Conservation (phyloP, 768 basidiomycete genomes). For the Macrolepiota fuliginosa region DNA sequence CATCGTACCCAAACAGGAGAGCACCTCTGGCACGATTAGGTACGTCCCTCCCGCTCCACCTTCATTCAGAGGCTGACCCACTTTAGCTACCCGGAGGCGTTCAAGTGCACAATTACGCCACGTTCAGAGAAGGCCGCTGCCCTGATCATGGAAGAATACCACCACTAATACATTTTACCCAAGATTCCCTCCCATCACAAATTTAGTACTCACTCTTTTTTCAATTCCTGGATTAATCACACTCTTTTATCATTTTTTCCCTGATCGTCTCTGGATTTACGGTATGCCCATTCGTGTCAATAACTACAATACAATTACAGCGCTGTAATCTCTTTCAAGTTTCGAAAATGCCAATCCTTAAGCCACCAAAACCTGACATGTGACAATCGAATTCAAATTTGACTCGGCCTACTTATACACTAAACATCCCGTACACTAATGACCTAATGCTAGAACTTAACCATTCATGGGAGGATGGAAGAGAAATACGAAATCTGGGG, state of each 20-base stretch:
- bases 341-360: too few species aligned
- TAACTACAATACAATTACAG: too few species aligned
- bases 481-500: too few species aligned
- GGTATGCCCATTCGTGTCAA: too few species aligned
- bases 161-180: neutral
- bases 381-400: too few species aligned
- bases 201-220: neutral
- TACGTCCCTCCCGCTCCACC: constrained; percentile 19
- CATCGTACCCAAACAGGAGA: constrained; percentile 42
- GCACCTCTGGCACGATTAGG: constrained; percentile 45
- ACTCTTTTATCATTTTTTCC: neutral
- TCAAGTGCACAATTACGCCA: constrained; percentile 26
- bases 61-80: neutral
- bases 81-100: constrained; percentile 27
- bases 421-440: neutral
- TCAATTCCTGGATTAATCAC: neutral
- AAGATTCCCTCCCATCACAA: neutral
- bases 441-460: too few species aligned
- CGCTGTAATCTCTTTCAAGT: too few species aligned
- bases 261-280: neutral
- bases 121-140: constrained; percentile 24
- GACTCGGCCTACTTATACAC: neutral
- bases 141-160: constrained; percentile 22
- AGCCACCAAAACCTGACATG: too few species aligned
- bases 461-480: too few species aligned